A percentile compares a stretch with the other conserved stretches of the same genome.
phyloP scores from a whole-genome alignment of 1,139 yeast species.

The Candida sanyaensis region DNA sequence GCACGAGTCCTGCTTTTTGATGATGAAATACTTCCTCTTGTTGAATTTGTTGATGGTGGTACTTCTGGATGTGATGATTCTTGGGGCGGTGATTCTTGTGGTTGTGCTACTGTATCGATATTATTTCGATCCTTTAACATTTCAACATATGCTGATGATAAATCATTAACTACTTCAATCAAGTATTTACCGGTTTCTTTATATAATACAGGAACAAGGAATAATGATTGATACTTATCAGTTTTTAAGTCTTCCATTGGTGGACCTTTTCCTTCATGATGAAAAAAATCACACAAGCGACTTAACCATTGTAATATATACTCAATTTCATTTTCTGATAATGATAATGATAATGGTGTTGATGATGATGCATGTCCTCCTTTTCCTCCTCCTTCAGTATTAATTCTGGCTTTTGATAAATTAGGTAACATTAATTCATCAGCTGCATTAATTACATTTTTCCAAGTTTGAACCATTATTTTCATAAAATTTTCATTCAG shows the following conservation, averaged over 20 bases:
- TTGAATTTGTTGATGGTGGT: neutral
- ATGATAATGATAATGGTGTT: slow-evolving; percentile 49
- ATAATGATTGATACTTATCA: slow-evolving; percentile 62
- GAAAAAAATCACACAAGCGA: slow-evolving; percentile 71
- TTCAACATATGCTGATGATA: slow-evolving; percentile 54
- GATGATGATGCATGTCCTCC: neutral
- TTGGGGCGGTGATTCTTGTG: too few relatives aligned
- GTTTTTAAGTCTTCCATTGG: slow-evolving; percentile 65
- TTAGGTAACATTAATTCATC: slow-evolving; percentile 74
- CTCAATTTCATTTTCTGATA: too few relatives aligned
- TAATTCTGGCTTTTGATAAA: slow-evolving; percentile 50
- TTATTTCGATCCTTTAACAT: slow-evolving; percentile 49
- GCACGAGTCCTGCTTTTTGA: slow-evolving; percentile 21
- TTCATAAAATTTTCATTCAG: slow-evolving; percentile 59
- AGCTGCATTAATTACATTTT: slow-evolving; percentile 60
- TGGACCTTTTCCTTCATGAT: slow-evolving; percentile 84
- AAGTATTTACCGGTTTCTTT: slow-evolving; percentile 55
- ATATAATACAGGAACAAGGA: slow-evolving; percentile 67
- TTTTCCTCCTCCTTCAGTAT: slow-evolving; percentile 6
- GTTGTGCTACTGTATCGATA: slow-evolving; percentile 18
- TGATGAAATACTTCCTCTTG: slow-evolving; percentile 1
- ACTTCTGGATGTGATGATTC: too few relatives aligned
- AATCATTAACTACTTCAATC: slow-evolving; percentile 58
- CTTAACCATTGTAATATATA: slow-evolving; percentile 74
- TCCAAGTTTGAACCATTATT: slow-evolving; percentile 82